Base-by-base conservation (phyloP, 805 yeast genomes). In the Metschnikowia proteae region DNA sequence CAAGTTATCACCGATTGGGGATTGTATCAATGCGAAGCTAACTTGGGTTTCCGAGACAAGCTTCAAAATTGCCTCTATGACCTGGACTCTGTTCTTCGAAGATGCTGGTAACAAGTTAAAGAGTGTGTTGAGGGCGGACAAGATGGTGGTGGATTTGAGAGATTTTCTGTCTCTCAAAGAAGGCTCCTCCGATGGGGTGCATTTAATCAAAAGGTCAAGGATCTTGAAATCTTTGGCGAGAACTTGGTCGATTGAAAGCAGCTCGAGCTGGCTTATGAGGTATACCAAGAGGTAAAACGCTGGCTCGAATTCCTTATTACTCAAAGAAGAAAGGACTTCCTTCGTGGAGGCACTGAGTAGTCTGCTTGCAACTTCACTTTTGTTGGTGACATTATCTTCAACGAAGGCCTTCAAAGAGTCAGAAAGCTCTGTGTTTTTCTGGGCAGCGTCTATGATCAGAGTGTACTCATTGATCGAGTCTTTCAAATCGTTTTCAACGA, bases 291-390 rank as follows among this genome's bases (percentile, higher is more conserved):
- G 65, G 56, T 73, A 70, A 62, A 71, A 69, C n/a, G 75, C 62
- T 25, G 76, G 71, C 60, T 73, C 78, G 46, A 73, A 73, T 48
- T 72, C 77, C 51, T 65, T 71, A 60, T 73, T 76, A 43, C 66
- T 60, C 56, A 73, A 67, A 47, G 65, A 61, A 30, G 60, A 57
- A 52, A 73, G 64, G 22, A 48, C 57, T n/a, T 60, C 62, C 36
- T 65, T 59, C 11, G 58, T 56, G 27, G 74, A 60, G n/a, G 60
- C 60, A 11, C 51, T 60, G 49, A 63, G 57, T 43, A 73, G 58
- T 32, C 53, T 57, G 31, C 60, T 45, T 38, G 64, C 60, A 54
- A 73, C 60, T 43, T 59, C 66, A 17, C 53, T 43, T 50, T 65
- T 64, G 54, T 70, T 56, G 45, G 57, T 50, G 50, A 67, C 55